Evolutionary conservation across 2,329 filamentous ascomycete genomes (phyloP), one percentile per base, ranked within the genome.

Genomic region (Xylariaceae sp.): DNA sequence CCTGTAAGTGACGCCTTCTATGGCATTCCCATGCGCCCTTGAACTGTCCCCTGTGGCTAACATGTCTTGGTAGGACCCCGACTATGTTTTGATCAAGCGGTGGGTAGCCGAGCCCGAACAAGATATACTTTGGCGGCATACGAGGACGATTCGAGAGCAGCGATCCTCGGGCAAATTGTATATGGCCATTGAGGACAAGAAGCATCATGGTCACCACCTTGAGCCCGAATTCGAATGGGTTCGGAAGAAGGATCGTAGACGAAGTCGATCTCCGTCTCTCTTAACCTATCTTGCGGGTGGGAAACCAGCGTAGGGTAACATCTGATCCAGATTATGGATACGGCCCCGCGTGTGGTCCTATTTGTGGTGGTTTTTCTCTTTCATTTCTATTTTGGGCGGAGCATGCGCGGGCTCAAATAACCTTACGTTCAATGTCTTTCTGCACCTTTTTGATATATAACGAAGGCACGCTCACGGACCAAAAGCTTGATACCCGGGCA

Each of bases 71-170:
- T 50, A 81, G 72, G 82, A 89, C 54, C 74, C 78, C 15, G 79
- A 85, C 35, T 89, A 79, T 52, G 69, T 89, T 41, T 64, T 90
- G 44, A 85, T 89, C 65, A 86, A 85, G 63, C 73, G 80, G 42
- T 87, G 79, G 79, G 79, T 89, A 38, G 76, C 79, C 3, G 81
- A 88, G 52, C 76, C 78, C 47, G 78, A 88, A 58, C 85, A 88
- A 55, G 77, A 87, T 44, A 68, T 79, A 42, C 74, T 89, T 37
- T 90, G 86, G 74, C 74, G 78, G 33, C 84, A 89, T 64, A 88
- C 85, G 3, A 73, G 73, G 47, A 67, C 73, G 33, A 60, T 87
- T 48, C 80, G 81, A n/a, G 76, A 81, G 55, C 33, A 35, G 11
- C 33, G 33, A 11, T 12, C 9, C 33, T 12, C 58, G 34, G 56